A percentile compares a stretch with the other conserved stretches of the same genome.
Conservation (phyloP, 1,284 basidiomycete genomes). For the Sanghuangporus baumii region DNA sequence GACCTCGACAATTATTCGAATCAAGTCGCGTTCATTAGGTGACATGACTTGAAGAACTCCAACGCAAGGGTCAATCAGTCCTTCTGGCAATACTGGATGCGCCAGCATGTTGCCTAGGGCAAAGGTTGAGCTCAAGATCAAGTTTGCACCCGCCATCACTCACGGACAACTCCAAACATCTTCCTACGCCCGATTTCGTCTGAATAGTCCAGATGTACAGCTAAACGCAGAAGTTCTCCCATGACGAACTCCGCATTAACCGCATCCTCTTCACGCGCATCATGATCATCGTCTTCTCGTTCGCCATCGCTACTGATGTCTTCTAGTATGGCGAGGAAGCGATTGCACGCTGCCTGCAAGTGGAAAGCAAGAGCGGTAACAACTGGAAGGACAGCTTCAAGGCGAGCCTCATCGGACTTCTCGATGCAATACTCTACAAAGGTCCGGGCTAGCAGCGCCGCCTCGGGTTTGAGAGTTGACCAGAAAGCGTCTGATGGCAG, state of each 20-base stretch:
- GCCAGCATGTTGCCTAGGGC: constrained; percentile 77
- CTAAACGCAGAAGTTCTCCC: constrained; percentile 76
- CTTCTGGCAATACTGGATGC: constrained; percentile 73
- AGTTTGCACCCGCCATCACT: constrained; percentile 52
- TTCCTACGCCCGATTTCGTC: constrained; percentile 94
- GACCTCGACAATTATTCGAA: constrained; percentile 90
- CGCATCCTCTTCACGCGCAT: constrained; percentile 48
- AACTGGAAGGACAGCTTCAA: constrained; percentile 80
- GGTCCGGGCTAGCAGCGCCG: constrained; percentile 78
- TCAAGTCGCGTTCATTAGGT: constrained; percentile 84
- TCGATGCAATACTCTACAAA: constrained; percentile 79
- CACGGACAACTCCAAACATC: constrained; percentile 83
- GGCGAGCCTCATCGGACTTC: constrained; percentile 56
- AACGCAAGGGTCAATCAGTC: constrained; percentile 75
- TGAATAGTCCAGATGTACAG: constrained; percentile 83
- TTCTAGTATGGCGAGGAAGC: constrained; percentile 48
- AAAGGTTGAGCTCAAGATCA: not conserved
- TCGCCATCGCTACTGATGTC: constrained; percentile 35
- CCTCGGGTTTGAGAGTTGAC: constrained; percentile 73
- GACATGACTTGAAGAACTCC: constrained; percentile 86
- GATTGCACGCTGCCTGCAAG: constrained; percentile 78
- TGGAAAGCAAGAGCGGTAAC: constrained; percentile 87
- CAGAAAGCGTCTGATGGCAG: constrained; percentile 63
- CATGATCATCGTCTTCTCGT: constrained; percentile 28
- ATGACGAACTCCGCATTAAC: constrained; percentile 73